phyloP scores from a whole-genome alignment of 306 rosid genomes.

The Rosa multiflora region DNA sequence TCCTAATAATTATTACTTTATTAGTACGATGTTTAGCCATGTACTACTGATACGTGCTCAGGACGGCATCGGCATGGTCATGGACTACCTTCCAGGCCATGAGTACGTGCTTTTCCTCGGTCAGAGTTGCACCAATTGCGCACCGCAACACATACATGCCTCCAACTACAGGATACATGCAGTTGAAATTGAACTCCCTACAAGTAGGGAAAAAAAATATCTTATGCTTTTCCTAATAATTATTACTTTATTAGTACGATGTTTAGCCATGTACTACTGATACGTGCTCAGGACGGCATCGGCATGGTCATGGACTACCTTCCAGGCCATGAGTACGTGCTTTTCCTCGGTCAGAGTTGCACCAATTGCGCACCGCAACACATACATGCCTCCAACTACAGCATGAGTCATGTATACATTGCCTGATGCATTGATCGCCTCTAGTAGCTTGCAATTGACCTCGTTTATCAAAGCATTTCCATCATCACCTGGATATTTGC shows the following conservation, averaged over 20 bases:
- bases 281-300: not conserved
- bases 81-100: constrained; percentile 52
- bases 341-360: constrained; percentile 46
- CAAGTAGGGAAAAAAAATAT: too few species aligned
- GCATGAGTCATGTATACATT: constrained; percentile 40
- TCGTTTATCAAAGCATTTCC: constrained; percentile 12
- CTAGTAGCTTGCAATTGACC: constrained; percentile 33
- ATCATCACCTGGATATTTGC: not conserved
- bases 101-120: constrained; percentile 43
- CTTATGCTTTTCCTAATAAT: too few species aligned
- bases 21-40: too few species aligned
- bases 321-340: constrained; percentile 46
- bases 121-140: constrained; percentile 44
- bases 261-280: not conserved
- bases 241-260: too few species aligned
- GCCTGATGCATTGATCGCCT: constrained; percentile 40
- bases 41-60: not conserved
- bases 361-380: constrained; percentile 43
- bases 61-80: constrained; percentile 26
- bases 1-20: too few species aligned
- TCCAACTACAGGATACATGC: constrained; percentile 11
- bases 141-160: constrained; percentile 36
- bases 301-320: constrained; percentile 44
- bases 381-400: constrained; percentile 29
- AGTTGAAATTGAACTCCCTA: too few species aligned